Evolutionary conservation across 2,329 filamentous ascomycete species (phyloP).

Genomic region (Aspergillus clavatus): DNA sequence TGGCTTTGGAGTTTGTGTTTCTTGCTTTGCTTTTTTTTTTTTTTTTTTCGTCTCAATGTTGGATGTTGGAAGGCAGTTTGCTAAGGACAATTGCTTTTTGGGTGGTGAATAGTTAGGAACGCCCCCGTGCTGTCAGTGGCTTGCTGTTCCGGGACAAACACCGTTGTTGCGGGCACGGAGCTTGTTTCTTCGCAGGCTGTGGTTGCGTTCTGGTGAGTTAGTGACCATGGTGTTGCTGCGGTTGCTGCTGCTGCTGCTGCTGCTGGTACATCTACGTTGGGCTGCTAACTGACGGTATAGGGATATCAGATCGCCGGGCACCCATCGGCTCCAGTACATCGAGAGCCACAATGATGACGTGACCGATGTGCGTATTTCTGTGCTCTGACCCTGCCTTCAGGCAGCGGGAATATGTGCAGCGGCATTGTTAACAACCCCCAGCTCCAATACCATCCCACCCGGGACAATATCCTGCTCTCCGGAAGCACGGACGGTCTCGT

Average conservation of each 20-base stretch:
- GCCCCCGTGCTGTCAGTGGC: slow-evolving; percentile 51
- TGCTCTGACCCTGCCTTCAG: no score
- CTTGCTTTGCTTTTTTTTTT: slow-evolving; percentile 3
- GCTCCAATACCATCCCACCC: slow-evolving; percentile 50
- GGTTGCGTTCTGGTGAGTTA: slow-evolving; percentile 43
- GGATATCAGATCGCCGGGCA: slow-evolving; percentile 40
- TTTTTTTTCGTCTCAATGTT: slow-evolving; percentile 4
- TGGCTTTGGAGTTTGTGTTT: neutral
- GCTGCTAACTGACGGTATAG: slow-evolving; percentile 32
- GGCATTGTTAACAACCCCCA: slow-evolving; percentile 23
- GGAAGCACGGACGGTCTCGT: slow-evolving; percentile 60
- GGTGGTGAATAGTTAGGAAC: slow-evolving; percentile 43
- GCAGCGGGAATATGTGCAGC: no score
- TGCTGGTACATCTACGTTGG: no score
- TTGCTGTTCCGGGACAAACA: slow-evolving; percentile 43
- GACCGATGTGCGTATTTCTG: slow-evolving; percentile 48
- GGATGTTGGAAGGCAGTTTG: no score
- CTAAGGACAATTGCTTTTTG: no score
- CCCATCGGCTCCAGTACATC: slow-evolving; percentile 36
- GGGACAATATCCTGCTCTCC: slow-evolving; percentile 52
- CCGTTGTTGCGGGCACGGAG: slow-evolving; percentile 54
- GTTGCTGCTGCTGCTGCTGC: no score
- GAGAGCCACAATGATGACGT: slow-evolving; percentile 56
- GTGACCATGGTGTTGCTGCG: no score
- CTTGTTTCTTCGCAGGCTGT: slow-evolving; percentile 41